Evolutionary conservation across 345 rosid species (phyloP).

Genomic region (Hibiscus mutabilis): DNA sequence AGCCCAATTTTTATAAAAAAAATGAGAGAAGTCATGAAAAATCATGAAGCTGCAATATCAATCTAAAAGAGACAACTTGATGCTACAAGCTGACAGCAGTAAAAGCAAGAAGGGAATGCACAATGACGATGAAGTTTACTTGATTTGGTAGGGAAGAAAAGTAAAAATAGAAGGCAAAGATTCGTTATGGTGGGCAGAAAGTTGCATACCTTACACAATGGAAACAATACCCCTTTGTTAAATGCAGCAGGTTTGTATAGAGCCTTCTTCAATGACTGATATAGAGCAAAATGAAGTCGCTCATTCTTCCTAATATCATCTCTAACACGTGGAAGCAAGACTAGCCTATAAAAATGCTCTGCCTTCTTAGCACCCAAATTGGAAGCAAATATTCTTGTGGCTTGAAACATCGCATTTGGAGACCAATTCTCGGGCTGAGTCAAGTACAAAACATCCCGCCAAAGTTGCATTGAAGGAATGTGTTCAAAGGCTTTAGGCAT

Average conservation of each 20-base stretch:
- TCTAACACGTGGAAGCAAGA: conserved; percentile 87
- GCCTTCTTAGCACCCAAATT: conserved; percentile 65
- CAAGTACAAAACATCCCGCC: conserved; percentile 83
- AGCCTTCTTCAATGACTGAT: conserved; percentile 74
- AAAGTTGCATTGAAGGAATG: conserved; percentile 59
- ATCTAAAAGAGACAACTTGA: background rate
- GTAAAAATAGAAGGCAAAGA: background rate
- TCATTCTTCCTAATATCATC: conserved; percentile 79
- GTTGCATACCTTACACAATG: conserved; percentile 68
- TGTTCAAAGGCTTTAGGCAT: conserved; percentile 80
- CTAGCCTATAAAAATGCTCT: conserved; percentile 62
- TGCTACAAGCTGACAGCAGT: background rate
- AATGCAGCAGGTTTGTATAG: conserved; percentile 88
- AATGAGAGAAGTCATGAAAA: background rate
- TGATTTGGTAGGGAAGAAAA: background rate
- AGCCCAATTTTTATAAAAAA: background rate
- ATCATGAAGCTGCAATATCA: background rate
- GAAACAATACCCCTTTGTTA: conserved; percentile 84
- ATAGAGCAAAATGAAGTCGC: conserved; percentile 74
- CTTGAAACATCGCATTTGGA: conserved; percentile 86
- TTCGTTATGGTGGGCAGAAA: background rate
- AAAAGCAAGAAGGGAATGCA: background rate
- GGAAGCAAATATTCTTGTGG: conserved; percentile 80
- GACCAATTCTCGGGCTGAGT: conserved; percentile 97
- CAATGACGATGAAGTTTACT: background rate